A percentile compares a stretch with the other conserved stretches of the same genome.
Conservation (phyloP, 2,329 filamentous ascomycete genomes). For the Lecanicillium sp. region DNA sequence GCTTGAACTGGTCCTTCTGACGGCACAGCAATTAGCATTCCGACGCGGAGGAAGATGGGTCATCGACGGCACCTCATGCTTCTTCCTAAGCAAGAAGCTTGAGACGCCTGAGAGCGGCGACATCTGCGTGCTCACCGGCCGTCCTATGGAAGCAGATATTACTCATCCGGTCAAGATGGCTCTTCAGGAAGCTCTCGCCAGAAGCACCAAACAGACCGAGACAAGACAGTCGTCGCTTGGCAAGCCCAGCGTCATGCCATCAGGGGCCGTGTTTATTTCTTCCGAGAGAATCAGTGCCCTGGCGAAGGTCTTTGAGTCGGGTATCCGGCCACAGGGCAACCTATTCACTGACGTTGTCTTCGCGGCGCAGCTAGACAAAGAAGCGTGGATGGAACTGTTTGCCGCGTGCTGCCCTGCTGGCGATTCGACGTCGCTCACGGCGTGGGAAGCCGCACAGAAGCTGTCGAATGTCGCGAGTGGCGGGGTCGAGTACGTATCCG, state of each 20-base stretch:
- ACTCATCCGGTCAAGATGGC: not conserved
- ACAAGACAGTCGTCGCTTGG: not conserved
- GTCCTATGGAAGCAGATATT: not conserved
- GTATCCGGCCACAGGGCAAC: not conserved
- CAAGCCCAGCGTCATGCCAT: not conserved
- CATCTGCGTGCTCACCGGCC: not conserved
- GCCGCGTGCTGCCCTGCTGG: not conserved
- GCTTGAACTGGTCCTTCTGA: conserved; percentile 1
- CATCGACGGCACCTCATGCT: not conserved
- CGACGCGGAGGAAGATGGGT: not conserved
- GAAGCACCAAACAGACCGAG: not conserved
- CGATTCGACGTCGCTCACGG: conserved; percentile 1
- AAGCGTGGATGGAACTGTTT: not conserved
- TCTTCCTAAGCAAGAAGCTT: not conserved
- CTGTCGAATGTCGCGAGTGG: not conserved
- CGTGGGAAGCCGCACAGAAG: conserved; percentile 1
- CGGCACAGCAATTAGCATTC: conserved; percentile 3
- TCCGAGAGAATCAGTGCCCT: not conserved
- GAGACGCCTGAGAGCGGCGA: not conserved
- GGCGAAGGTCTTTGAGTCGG: not conserved
- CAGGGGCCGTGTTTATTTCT: not conserved
- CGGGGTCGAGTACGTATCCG: not conserved
- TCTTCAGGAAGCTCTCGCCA: not conserved
- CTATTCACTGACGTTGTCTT: not conserved
- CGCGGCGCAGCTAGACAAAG: not conserved